Percentiles rank a stretch among this genome's conserved stretches.
phyloP scores from a whole-genome alignment of 2,329 filamentous ascomycete genomes.

The Trichoderma sp. region DNA sequence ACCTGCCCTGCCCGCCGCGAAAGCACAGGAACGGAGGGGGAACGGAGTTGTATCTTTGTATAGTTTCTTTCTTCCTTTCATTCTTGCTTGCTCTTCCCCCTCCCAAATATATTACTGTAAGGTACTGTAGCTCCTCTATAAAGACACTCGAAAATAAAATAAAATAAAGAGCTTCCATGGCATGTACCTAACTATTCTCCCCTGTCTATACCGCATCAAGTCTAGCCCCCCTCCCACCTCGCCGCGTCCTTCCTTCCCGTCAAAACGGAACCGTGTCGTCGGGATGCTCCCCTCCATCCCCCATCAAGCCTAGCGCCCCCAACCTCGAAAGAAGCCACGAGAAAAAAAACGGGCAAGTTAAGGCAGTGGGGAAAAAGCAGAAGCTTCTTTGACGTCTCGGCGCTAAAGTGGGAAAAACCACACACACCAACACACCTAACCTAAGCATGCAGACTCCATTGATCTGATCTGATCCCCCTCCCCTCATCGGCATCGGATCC shows the following conservation, averaged over 20 bases:
- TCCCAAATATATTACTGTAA: not conserved
- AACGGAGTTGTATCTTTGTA: not conserved
- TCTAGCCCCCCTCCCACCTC: not conserved
- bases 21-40: not conserved
- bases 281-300: not conserved
- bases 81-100: not conserved
- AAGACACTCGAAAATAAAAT: not conserved
- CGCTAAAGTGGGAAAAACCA: not conserved
- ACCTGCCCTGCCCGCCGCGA: not conserved
- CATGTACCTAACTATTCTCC: not conserved
- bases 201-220: not conserved
- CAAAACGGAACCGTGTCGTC: conserved; percentile 16
- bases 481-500: conserved; percentile 6
- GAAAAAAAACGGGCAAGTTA: not conserved
- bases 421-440: not conserved
- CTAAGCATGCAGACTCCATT: conserved; percentile 3
- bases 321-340: not conserved
- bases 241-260: conserved; percentile 23
- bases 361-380: not conserved
- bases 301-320: not conserved
- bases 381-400: not conserved
- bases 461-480: conserved; percentile 9
- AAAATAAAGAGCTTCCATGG: not conserved
- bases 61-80: not conserved
- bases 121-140: not conserved